Conservation (phyloP, 179 eudicot genomes). For the Spergularia azorica region DNA sequence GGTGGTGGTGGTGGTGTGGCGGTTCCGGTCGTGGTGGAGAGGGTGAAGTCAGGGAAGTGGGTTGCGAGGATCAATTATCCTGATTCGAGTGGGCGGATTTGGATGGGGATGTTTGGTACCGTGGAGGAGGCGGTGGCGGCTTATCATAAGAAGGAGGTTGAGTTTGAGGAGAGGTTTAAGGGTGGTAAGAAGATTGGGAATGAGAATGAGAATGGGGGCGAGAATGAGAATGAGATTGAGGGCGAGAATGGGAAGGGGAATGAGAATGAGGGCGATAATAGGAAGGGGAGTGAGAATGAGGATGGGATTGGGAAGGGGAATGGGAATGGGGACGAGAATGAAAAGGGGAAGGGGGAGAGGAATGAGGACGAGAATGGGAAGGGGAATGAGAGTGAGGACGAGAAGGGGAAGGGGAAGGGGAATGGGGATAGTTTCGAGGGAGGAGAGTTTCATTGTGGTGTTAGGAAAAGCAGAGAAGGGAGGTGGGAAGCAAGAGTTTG, state of each 20-base stretch:
- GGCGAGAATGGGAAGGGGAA: background rate
- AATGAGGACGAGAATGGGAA: background rate
- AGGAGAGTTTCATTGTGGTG: constrained; percentile 6
- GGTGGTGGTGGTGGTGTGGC: background rate
- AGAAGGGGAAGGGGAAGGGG: too few relatives aligned
- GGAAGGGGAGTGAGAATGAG: background rate
- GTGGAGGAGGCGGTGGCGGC: constrained; percentile 18
- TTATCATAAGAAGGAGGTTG: background rate
- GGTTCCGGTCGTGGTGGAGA: constrained; percentile 14
- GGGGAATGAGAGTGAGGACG: background rate
- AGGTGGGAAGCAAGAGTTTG: background rate
- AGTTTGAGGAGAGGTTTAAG: constrained; percentile 12
- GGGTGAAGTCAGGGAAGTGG: constrained; percentile 20
- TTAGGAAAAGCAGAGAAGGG: background rate
- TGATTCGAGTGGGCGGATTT: constrained; percentile 19
- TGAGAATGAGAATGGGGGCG: background rate
- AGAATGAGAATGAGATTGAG: background rate
- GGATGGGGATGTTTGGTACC: constrained; percentile 14
- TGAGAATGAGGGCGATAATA: background rate
- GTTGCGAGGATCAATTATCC: constrained; percentile 13
- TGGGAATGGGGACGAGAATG: too few relatives aligned
- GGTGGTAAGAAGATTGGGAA: background rate
- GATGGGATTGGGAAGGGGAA: too few relatives aligned
- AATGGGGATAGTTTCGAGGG: background rate
- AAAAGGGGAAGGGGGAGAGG: too few relatives aligned